Base-by-base conservation (phyloP, 495 filamentous ascomycete species). In the Clavariopsis aquatica region DNA sequence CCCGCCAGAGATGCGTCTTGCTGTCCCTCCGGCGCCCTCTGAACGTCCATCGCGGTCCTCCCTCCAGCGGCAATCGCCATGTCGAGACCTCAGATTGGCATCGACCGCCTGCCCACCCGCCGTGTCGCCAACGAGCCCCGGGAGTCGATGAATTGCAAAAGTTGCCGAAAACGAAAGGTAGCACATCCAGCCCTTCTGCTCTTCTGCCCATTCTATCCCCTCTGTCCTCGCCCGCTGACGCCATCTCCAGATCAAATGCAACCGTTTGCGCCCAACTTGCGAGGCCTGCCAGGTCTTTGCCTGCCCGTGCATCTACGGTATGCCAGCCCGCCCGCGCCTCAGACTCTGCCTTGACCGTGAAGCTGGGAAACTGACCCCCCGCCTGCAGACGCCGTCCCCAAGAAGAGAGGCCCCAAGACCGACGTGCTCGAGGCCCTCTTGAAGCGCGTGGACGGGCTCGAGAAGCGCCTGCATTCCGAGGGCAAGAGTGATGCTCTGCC, bases 121-220 rank as follows among this genome's bases (percentile, higher is more conserved):
- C 86, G 89, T 49, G 79, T 84, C 77, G 86, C 83, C 78, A 84
- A 84, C 71, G 89, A 92, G 71, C 89, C 88, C 23, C 86, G 90
- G 67, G 89, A 93, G 78, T 87, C 89, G 20, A 95, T 95, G 91
- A 95, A 95, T 75, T 95, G 91, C 84, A 93, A 95, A 74, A 92
- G 88, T 23, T 95, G 91, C 80, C 85, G 91, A 66, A 95, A 93
- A 74, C 82, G 91, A 71, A 95, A 95, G 81, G 89, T 91, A 54
- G 46, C 29, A 31, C n/a, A 15, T 31, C 65, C 26, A 26, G 12
- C 6, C 4, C 1, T 17, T 27, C 6, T n/a, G n/a, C n/a, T n/a
- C n/a, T n/a, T 31, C 19, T 17, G 8, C 12, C 20, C 45, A 26
- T 47, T 23, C 28, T 57, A 20, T 17, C 45, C 22, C 45, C 27